These are phyloP conservation scores for Plectosphaerella sp. DNA, from an alignment of 2,329 filamentous ascomycete genomes.

Conservation along the genomic window DNA sequence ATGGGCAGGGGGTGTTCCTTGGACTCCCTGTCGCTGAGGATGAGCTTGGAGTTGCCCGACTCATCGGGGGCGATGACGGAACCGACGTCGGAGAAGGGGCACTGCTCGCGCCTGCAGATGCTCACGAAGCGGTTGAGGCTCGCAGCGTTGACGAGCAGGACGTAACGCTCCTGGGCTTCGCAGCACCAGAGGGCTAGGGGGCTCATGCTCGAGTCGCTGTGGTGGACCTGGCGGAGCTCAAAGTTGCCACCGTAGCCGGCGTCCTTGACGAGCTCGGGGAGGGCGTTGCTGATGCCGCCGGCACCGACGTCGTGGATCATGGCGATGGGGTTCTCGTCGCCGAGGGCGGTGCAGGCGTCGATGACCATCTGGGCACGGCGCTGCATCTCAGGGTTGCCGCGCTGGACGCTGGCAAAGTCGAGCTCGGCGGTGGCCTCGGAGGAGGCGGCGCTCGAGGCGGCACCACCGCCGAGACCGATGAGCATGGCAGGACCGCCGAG, in stretches of 20 bases:
- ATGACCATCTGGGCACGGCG: constrained; percentile 96
- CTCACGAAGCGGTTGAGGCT: constrained; percentile 71
- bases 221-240: constrained; percentile 91
- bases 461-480: constrained; percentile 92
- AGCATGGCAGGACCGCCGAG: constrained; percentile 96
- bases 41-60: constrained; percentile 63
- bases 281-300: constrained; percentile 61
- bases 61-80: constrained; percentile 61
- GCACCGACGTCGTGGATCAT: constrained; percentile 98
- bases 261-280: constrained; percentile 84
- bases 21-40: constrained; percentile 78
- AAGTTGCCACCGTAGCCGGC: constrained; percentile 87
- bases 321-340: constrained; percentile 80
- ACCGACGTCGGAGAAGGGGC: constrained; percentile 88
- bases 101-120: constrained; percentile 74
- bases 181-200: constrained; percentile 98
- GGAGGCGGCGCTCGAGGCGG: constrained; percentile 85
- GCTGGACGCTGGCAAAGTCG: constrained; percentile 95
- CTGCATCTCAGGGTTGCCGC: constrained; percentile 96
- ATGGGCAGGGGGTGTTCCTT: constrained; percentile 72
- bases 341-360: constrained; percentile 84
- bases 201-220: constrained; percentile 85
- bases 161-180: constrained; percentile 94
- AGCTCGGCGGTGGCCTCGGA: constrained; percentile 86
- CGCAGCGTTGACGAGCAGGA: constrained; percentile 79